phyloP scores from a whole-genome alignment of 2,329 filamentous ascomycete genomes.

The Rosellinia necatrix region DNA sequence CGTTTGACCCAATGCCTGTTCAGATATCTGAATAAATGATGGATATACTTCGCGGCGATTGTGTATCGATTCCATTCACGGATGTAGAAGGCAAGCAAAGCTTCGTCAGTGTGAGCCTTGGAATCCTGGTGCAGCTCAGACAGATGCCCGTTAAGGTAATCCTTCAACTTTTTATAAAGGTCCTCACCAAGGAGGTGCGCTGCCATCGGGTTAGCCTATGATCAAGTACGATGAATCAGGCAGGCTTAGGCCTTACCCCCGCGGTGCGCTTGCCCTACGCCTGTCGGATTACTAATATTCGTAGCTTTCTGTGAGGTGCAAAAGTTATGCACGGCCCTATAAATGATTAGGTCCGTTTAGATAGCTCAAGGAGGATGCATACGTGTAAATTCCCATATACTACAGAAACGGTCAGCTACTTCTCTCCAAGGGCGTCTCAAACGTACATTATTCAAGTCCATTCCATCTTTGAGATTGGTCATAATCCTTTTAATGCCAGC shows the following conservation, averaged over 20 bases:
- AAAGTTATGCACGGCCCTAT: conserved; percentile 93
- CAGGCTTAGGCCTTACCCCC: conserved; percentile 61
- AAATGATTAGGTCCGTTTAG: conserved; percentile 43
- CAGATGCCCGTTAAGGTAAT: conserved; percentile 82
- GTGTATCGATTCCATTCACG: conserved; percentile 97
- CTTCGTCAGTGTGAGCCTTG: conserved; percentile 83
- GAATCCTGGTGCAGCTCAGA: conserved; percentile 72
- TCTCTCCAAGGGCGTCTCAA: neutral
- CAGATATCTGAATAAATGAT: conserved; percentile 93
- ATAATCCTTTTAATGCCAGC: conserved; percentile 90
- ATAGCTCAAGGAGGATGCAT: conserved; percentile 32
- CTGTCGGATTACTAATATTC: conserved; percentile 52
- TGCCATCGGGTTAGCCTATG: conserved; percentile 43
- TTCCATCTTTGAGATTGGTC: conserved; percentile 85
- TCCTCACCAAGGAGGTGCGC: conserved; percentile 96
- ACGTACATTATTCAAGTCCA: conserved; percentile 84
- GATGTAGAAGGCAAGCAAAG: conserved; percentile 90
- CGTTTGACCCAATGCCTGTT: conserved; percentile 99
- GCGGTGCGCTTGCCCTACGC: conserved; percentile 62
- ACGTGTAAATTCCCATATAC: conserved; percentile 98
- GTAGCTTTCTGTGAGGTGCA: conserved; percentile 97
- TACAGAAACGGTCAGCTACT: conserved; percentile 41
- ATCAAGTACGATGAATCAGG: conserved; percentile 9
- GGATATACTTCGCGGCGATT: conserved; percentile 93
- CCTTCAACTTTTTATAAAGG: conserved; percentile 87